Base-by-base conservation (phyloP, 148 eudicot genomes). In the Oxyria digyna region DNA sequence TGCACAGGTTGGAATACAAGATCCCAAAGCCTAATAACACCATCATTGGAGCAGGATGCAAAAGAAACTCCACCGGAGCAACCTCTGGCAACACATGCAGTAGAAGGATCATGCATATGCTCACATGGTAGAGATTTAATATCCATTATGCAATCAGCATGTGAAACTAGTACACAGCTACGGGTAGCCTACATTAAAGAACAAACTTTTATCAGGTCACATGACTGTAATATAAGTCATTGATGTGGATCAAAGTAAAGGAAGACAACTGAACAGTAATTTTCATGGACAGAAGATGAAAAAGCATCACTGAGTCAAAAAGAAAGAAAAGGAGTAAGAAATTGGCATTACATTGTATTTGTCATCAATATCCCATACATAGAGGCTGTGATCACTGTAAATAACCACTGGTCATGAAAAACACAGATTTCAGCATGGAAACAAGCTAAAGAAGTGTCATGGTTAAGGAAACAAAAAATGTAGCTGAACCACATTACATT, bases 1-100 rank as follows among this genome's bases (percentile, higher is more conserved):
- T 68, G 71, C 49, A 48, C 46, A 67, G 79, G 68, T 59, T 80
- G 77, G 46, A 67, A 20, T 32, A 46, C 68, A 62, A 85, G 77
- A 77, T 83, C 84, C 89, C 89, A 85, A 33, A 79, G 68, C 80
- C 86, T 76, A 75, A 85, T 79, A 23, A 68, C 75, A 46, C 86
- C 89, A 80, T 83, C 85, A 33, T 82, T 83, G 23, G 89, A 85
- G 71, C 89, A 85, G 74, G 86, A 83, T 74, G 89, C 82, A 75
- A 85, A 85, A 43, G 89, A 83, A 67, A 79, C 78, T 74, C 86
- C 86, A 69, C 84, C 84, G 41, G 79, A 67, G 72, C 84, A 85
- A 57, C 84, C 84, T 82, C 80, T 80, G 71, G 84, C 82, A 69
- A 67, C 79, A 75, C 86, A 85, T 68, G 79, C 80, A 45, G 74